Evolutionary conservation across 2,329 filamentous ascomycete genomes (phyloP), one percentile per base, ranked within the genome.

Genomic region (Dothiorella sarmentorum): DNA sequence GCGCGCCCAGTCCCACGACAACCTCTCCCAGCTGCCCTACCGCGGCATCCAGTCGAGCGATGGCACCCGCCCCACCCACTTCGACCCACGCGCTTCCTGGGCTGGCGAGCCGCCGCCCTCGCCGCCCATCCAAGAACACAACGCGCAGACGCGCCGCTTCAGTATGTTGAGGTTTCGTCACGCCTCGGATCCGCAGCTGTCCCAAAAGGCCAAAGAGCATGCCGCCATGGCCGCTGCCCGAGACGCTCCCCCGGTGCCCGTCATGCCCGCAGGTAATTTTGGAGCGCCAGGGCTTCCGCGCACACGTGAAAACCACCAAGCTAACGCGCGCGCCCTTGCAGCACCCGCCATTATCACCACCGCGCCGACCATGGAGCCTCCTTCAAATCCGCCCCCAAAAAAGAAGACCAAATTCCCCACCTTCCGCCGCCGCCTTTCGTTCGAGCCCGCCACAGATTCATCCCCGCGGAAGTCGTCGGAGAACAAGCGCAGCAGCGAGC

Each of bases 151-250:
- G 60, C 75, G 81, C 64, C 77, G 83, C 59, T 85, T 87, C 71
- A 85, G 81, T 67, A 73, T 96, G 73, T 78, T 96, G 75, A 87
- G 88, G 69, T 91, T 94, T 72, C 89, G 91, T 68, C 92, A 96
- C 82, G 92, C 91, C 62, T 97, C 92, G 7, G 93, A 97, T 75
- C 89, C 91, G 52, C 91, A 97, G 73, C 77, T 97, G 61, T 91
- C 90, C 10, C 79, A 85, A 27, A 84, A 85, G 70, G 87, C 88
- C 55, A 91, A 87, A 71, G 83, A 88, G 66, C 86, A 91, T 58
- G 78, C 78, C 78, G 69, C 82, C 76, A 75, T 82, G 79, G 47
- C 47, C 33, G 27, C 47, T 17, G 45, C 38, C 20, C 38, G 51
- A 58, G 78, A 78, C 78, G 69, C 82, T 76, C 76, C 76, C 61